Conservation (phyloP, 2,329 filamentous ascomycete species). For the Xylaria sp. region DNA sequence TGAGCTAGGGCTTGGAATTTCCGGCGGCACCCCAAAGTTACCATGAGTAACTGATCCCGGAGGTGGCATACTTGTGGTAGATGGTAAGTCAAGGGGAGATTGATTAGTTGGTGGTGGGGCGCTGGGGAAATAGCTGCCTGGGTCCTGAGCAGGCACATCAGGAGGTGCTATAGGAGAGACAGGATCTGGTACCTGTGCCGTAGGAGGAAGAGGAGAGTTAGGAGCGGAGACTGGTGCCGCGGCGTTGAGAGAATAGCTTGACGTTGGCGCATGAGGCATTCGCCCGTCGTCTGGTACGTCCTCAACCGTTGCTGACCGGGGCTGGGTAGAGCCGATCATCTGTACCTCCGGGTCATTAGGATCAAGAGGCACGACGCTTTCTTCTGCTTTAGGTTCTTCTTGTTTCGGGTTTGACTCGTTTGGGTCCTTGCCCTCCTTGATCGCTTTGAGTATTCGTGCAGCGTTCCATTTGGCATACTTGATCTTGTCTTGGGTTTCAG, state of each 20-base stretch:
- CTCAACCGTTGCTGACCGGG: slow-evolving; percentile 61
- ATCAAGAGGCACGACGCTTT: slow-evolving; percentile 62
- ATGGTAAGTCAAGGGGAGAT: slow-evolving; percentile 46
- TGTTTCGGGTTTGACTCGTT: slow-evolving; percentile 87
- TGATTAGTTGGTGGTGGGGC: slow-evolving; percentile 37
- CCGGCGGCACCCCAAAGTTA: slow-evolving; percentile 41
- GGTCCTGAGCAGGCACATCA: slow-evolving; percentile 44
- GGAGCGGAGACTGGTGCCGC: slow-evolving; percentile 54
- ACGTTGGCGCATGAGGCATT: slow-evolving; percentile 38
- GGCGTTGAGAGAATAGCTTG: slow-evolving; percentile 45
- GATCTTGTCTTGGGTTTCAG: slow-evolving; percentile 84
- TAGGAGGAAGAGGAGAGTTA: slow-evolving; percentile 48
- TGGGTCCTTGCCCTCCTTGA: slow-evolving; percentile 90
- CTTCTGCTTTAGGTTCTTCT: slow-evolving; percentile 61
- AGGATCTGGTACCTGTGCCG: slow-evolving; percentile 46
- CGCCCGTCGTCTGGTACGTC: slow-evolving; percentile 61
- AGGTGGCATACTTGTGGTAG: slow-evolving; percentile 47
- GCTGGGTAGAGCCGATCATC: slow-evolving; percentile 55
- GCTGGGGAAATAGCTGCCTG: slow-evolving; percentile 47
- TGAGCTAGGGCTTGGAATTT: slow-evolving; percentile 44
- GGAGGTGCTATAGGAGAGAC: slow-evolving; percentile 50
- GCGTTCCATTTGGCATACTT: slow-evolving; percentile 98
- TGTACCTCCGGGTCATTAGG: slow-evolving; percentile 74
- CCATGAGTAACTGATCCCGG: slow-evolving; percentile 42
- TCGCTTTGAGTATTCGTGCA: slow-evolving; percentile 86